Base-by-base conservation (phyloP, 164 flowering plant genomes). In the Stephania japonica region DNA sequence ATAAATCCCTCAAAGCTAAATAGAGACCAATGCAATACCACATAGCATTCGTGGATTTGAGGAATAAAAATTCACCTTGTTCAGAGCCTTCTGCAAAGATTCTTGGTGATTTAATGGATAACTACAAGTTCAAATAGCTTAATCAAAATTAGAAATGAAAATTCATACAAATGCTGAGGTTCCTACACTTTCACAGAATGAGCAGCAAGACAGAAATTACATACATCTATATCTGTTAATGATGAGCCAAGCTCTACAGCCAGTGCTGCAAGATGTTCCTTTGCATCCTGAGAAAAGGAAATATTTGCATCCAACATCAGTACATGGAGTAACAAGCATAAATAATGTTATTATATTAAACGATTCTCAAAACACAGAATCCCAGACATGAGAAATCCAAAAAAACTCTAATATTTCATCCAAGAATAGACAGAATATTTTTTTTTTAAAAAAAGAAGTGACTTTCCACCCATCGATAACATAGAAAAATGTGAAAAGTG, bases 261-360 rank as follows among this genome's bases (percentile, higher is more conserved):
- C 81, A 95, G 56, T 70, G 99, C 99, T 80, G 88, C 84, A 78
- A 95, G 90, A 86, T 93, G 98, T 82, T 93, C 99, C 85, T 95
- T 95, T 44, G 98, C 99, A 72, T 95, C 99, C 99, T 95, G 87
- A 49, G 67, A 68, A 72, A 70, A 23, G 69, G 72, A 44, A 75
- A 66, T 59, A 32, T 42, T 50, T 23, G 63, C 13, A 47, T 67
- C 71, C 49, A 59, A 32, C 62, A 75, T 78, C 72, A 78, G 69
- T 68, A 71, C 41, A 64, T 18, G 64, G 43, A 21, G n/a, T 10
- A n/a, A 61, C 61, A 19, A 53, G 2, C 21, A 62, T 62, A n/a
- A 12, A 12, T 21, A 32, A 32, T 32, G 38, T 32, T 2, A 32
- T 32, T 14, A 64, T 14, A 8, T 8, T 24, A 8, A 64, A 24